A percentile compares a stretch with the other conserved stretches of the same genome.
These are phyloP conservation scores for Suhomyces xylopsoci DNA, from an alignment of 805 yeast species.

Conservation along the genomic window DNA sequence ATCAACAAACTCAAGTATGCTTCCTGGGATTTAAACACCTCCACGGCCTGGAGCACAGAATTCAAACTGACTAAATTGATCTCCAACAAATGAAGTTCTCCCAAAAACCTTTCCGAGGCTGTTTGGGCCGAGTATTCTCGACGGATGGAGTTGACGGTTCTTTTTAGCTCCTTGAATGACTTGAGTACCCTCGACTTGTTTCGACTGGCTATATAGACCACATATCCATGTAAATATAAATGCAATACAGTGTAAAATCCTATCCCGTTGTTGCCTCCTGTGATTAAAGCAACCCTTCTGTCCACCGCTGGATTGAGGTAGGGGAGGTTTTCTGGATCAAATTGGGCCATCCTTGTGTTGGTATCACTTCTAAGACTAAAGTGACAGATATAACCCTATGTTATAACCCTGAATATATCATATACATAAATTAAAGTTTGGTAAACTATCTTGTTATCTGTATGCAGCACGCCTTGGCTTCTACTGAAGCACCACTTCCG, in stretches of 20 bases:
- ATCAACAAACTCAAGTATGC: slow-evolving; percentile 56
- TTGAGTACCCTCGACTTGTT: slow-evolving; percentile 51
- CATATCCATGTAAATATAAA: slow-evolving; percentile 73
- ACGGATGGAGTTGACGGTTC: slow-evolving; percentile 45
- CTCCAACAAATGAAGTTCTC: slow-evolving; percentile 37
- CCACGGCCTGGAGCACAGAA: slow-evolving; percentile 44
- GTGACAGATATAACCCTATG: background rate
- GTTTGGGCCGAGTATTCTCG: slow-evolving; percentile 21
- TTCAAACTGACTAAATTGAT: slow-evolving; percentile 33
- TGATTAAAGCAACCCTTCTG: slow-evolving; percentile 65
- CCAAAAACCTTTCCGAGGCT: slow-evolving; percentile 23
- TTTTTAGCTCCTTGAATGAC: slow-evolving; percentile 53
- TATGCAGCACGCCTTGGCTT: background rate
- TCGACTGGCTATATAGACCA: slow-evolving; percentile 73
- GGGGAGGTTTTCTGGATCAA: slow-evolving; percentile 38
- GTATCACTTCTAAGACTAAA: background rate
- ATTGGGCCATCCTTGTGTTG: background rate
- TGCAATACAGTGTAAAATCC: slow-evolving; percentile 78
- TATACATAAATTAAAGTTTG: background rate
- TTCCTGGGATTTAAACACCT: slow-evolving; percentile 46
- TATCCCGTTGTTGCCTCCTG: slow-evolving; percentile 81
- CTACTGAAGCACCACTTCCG: background rate
- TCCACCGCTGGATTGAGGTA: slow-evolving; percentile 54
- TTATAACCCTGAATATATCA: background rate
- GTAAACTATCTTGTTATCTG: background rate